A percentile compares a stretch with the other conserved stretches of the same genome.
Evolutionary conservation across 75 land plant species (phyloP).

Genomic region (Isoetes taiwanensis): DNA sequence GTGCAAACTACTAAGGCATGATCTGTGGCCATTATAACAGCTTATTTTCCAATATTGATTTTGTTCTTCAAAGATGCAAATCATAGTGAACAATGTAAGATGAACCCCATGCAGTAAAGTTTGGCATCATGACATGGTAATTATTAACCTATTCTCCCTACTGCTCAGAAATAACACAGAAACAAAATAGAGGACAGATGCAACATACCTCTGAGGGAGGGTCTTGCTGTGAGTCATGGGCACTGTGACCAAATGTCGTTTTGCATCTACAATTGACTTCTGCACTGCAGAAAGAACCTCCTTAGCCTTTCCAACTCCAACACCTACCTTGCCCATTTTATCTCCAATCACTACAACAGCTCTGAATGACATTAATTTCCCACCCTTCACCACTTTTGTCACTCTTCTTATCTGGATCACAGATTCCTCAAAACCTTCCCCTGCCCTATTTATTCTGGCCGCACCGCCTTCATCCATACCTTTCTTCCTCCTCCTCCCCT

Average conservation of each 20-base stretch:
- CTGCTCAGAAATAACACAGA: no score
- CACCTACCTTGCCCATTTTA: conserved; percentile 84
- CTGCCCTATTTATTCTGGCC: conserved; percentile 10
- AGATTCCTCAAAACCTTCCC: conserved; percentile 71
- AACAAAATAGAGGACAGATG: not conserved
- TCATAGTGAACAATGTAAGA: no score
- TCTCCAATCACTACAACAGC: conserved; percentile 82
- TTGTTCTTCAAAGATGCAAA: no score
- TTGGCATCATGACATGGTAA: no score
- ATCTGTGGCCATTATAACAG: no score
- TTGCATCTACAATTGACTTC: conserved; percentile 60
- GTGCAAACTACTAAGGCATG: no score
- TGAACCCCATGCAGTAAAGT: no score
- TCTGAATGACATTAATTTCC: conserved; percentile 75
- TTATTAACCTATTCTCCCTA: no score
- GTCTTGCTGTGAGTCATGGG: conserved; percentile 81
- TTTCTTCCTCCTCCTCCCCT: conserved; percentile 12
- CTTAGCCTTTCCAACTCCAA: conserved; percentile 85
- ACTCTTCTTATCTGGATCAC: conserved; percentile 94
- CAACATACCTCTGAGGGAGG: conserved; percentile 79
- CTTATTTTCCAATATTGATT: no score
- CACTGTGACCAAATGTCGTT: conserved; percentile 59
- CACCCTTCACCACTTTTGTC: conserved; percentile 96
- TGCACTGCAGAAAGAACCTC: conserved; percentile 78
- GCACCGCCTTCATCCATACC: conserved; percentile 19